These are phyloP conservation scores for Fonsecaea pedrosoi DNA, from an alignment of 2,329 filamentous ascomycete genomes.

Conservation along the genomic window DNA sequence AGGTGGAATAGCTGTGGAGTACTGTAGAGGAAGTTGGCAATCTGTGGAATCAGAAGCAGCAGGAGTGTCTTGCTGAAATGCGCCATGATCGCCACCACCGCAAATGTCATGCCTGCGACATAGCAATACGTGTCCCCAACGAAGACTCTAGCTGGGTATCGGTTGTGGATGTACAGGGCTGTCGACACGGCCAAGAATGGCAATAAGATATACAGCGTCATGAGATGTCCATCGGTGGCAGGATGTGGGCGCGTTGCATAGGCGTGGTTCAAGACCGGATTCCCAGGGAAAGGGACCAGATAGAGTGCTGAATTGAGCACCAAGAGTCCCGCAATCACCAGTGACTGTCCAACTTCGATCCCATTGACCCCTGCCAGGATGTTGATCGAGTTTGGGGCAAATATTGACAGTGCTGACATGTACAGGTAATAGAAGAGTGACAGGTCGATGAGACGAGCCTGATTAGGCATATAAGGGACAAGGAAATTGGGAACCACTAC, in stretches of 20 bases:
- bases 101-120: slow-evolving; percentile 98
- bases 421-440: slow-evolving; percentile 88
- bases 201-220: slow-evolving; percentile 91
- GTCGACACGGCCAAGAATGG: slow-evolving; percentile 92
- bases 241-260: slow-evolving; percentile 81
- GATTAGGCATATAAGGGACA: slow-evolving; percentile 70
- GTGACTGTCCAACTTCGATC: slow-evolving; percentile 92
- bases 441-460: slow-evolving; percentile 80
- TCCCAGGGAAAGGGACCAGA: slow-evolving; percentile 64
- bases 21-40: slow-evolving; percentile 96
- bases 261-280: slow-evolving; percentile 38
- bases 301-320: slow-evolving; percentile 88
- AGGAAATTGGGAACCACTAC: slow-evolving; percentile 89
- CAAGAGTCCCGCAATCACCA: slow-evolving; percentile 85
- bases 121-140: slow-evolving; percentile 99
- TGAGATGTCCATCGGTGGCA: slow-evolving; percentile 92
- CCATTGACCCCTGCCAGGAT: slow-evolving; percentile 99
- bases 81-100: slow-evolving; percentile 92
- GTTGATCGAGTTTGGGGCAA: slow-evolving; percentile 98
- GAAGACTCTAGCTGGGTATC: slow-evolving; percentile 94
- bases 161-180: slow-evolving; percentile 88
- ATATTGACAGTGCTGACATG: slow-evolving; percentile 96
- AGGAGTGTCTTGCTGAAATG: slow-evolving; percentile 98
- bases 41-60: slow-evolving; percentile 87
- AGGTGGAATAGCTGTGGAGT: slow-evolving; percentile 88